Evolutionary conservation across 2,329 filamentous ascomycete species (phyloP).

Genomic region (Madurella fahalii): DNA sequence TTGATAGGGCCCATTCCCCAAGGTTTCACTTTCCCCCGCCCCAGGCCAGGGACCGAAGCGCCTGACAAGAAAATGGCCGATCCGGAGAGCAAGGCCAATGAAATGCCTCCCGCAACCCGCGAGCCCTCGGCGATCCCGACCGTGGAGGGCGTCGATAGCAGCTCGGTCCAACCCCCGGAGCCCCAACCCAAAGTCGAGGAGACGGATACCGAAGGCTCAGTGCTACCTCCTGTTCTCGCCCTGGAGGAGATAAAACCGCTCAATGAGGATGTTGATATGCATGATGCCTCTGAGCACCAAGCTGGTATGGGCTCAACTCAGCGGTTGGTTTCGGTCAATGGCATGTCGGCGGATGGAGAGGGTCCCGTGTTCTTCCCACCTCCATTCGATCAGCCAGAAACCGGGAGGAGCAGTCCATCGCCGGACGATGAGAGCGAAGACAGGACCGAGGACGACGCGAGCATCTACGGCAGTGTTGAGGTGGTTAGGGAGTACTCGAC

Average conservation of each 20-base stretch:
- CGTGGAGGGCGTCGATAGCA: slow-evolving; percentile 18
- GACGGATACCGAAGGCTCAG: slow-evolving; percentile 37
- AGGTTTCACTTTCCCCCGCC: slow-evolving; percentile 25
- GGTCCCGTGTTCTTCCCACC: slow-evolving; percentile 14
- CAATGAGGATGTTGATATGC: slow-evolving; percentile 36
- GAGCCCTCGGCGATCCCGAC: slow-evolving; percentile 21
- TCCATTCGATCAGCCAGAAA: slow-evolving; percentile 17
- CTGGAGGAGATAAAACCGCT: slow-evolving; percentile 22
- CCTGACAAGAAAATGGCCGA: slow-evolving; percentile 10
- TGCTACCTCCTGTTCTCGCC: slow-evolving; percentile 26
- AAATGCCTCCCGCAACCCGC: slow-evolving; percentile 2
- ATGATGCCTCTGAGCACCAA: slow-evolving; percentile 29
- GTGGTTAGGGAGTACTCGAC: slow-evolving; percentile 47
- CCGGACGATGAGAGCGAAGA: slow-evolving; percentile 49
- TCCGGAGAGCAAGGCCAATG: slow-evolving; percentile 1
- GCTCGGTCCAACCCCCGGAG: slow-evolving; percentile 16
- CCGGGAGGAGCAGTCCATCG: slow-evolving; percentile 43
- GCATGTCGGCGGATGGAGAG: slow-evolving; percentile 24
- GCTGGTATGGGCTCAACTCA: slow-evolving; percentile 11
- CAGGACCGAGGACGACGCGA: slow-evolving; percentile 52
- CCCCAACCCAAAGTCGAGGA: slow-evolving; percentile 39
- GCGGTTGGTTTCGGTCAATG: slow-evolving; percentile 14
- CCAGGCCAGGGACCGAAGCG: slow-evolving; percentile 14
- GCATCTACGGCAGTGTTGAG: slow-evolving; percentile 47
- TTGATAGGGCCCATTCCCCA: slow-evolving; percentile 42